phyloP scores from a whole-genome alignment of 352 stramenopile species.

The Phytophthora melonis region DNA sequence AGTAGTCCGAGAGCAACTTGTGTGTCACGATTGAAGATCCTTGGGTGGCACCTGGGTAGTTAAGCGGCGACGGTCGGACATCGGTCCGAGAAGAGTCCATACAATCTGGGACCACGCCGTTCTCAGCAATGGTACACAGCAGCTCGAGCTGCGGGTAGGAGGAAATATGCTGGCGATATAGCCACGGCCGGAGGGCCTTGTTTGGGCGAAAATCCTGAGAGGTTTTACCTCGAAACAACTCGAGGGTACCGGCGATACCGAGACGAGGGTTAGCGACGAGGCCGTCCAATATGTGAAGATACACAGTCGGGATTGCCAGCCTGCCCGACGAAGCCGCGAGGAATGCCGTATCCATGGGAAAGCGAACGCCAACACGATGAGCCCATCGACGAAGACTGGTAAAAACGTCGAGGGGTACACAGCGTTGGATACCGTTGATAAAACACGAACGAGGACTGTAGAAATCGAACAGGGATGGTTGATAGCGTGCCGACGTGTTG shows the following conservation, averaged over 20 bases:
- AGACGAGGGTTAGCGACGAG: neutral
- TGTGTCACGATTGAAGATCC: conserved; percentile 11
- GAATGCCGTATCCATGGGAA: neutral
- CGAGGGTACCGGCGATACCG: conserved; percentile 12
- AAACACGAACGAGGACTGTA: neutral
- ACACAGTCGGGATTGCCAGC: no score
- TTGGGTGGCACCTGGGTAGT: neutral
- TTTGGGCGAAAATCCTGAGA: conserved; percentile 11
- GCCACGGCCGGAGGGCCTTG: conserved; percentile 15
- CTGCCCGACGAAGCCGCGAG: no score
- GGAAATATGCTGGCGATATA: conserved; percentile 14
- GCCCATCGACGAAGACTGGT: neutral
- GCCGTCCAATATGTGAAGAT: conserved; percentile 8
- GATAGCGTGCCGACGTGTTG: neutral
- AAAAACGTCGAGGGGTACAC: neutral
- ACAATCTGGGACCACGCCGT: conserved; percentile 6
- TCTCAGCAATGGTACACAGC: conserved; percentile 6
- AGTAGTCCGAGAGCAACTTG: conserved; percentile 13
- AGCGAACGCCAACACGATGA: neutral
- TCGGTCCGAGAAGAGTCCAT: neutral
- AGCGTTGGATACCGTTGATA: neutral
- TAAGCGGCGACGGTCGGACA: neutral
- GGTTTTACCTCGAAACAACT: conserved; percentile 24
- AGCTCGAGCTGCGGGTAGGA: conserved; percentile 1
- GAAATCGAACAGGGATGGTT: neutral